Evolutionary conservation across 768 basidiomycete species (phyloP).

Genomic region (Phallus indusiatus): DNA sequence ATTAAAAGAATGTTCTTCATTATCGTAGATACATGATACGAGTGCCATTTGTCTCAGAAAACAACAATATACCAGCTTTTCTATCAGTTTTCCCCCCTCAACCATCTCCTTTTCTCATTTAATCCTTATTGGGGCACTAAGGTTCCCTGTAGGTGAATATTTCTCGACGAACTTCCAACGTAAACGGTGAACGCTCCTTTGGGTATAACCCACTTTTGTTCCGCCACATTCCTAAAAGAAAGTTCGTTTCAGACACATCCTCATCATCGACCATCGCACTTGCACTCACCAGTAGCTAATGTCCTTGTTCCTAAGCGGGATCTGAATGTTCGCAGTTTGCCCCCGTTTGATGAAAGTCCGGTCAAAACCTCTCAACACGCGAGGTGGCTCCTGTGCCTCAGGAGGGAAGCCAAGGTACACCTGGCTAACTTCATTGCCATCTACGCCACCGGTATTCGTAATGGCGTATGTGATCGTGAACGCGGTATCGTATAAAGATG

Average conservation of each 20-base stretch:
- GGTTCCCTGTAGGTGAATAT: conserved; percentile 9
- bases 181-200: conserved; percentile 51
- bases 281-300: conserved; percentile 2
- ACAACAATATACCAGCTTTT: too few species aligned
- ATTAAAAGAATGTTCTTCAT: neutral
- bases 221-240: conserved; percentile 63
- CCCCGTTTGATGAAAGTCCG: conserved; percentile 45
- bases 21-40: neutral
- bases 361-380: conserved; percentile 59
- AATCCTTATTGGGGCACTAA: neutral
- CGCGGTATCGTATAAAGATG: conserved; percentile 57
- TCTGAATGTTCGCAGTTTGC: conserved; percentile 34
- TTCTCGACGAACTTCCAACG: conserved; percentile 32
- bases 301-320: conserved; percentile 31
- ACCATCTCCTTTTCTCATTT: too few species aligned
- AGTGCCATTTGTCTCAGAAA: neutral
- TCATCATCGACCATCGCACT: too few species aligned
- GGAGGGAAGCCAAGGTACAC: conserved; percentile 62
- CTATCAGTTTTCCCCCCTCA: too few species aligned
- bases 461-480: conserved; percentile 56
- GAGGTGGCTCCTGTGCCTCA: conserved; percentile 60
- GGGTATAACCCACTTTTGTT: conserved; percentile 70
- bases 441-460: conserved; percentile 49
- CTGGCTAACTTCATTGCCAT: conserved; percentile 66
- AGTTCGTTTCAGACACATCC: conserved; percentile 7